phyloP scores from a whole-genome alignment of 768 basidiomycete genomes.

The Mycena haematopus region DNA sequence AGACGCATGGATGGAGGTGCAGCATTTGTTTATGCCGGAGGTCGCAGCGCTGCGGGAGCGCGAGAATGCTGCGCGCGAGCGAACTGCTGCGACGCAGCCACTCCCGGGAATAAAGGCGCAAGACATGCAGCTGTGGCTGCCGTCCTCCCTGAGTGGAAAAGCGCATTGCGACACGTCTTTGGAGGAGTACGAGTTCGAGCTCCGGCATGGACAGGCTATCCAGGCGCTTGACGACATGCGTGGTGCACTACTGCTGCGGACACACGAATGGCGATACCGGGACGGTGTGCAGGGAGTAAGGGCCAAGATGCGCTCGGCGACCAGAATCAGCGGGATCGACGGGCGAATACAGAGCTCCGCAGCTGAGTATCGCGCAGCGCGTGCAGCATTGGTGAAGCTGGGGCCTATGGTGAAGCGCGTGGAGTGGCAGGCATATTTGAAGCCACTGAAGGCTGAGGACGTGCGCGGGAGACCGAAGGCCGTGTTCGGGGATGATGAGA shows the following conservation, averaged over 20 bases:
- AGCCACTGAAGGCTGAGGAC: not conserved
- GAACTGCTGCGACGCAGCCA: not conserved
- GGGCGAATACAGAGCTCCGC: not conserved
- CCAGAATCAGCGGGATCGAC: not conserved
- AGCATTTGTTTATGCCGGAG: conserved; percentile 6
- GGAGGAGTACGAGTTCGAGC: not conserved
- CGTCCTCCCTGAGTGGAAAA: not conserved
- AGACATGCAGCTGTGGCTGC: conserved; percentile 7
- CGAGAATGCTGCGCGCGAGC: not conserved
- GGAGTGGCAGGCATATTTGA: not conserved
- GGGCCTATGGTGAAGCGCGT: not conserved
- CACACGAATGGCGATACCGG: not conserved
- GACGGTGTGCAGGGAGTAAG: not conserved
- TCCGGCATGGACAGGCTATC: not conserved
- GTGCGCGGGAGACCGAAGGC: not conserved
- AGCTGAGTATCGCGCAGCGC: not conserved
- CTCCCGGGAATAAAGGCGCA: not conserved
- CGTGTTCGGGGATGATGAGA: not conserved
- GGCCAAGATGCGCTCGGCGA: not conserved
- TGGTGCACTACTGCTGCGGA: not conserved
- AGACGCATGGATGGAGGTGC: conserved; percentile 5
- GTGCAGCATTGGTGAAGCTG: not conserved
- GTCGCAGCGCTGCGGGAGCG: not conserved
- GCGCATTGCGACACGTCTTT: not conserved
- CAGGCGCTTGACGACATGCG: not conserved